These are phyloP conservation scores for Kwoniella sp. DNA, from an alignment of 768 basidiomycete genomes.

Conservation along the genomic window DNA sequence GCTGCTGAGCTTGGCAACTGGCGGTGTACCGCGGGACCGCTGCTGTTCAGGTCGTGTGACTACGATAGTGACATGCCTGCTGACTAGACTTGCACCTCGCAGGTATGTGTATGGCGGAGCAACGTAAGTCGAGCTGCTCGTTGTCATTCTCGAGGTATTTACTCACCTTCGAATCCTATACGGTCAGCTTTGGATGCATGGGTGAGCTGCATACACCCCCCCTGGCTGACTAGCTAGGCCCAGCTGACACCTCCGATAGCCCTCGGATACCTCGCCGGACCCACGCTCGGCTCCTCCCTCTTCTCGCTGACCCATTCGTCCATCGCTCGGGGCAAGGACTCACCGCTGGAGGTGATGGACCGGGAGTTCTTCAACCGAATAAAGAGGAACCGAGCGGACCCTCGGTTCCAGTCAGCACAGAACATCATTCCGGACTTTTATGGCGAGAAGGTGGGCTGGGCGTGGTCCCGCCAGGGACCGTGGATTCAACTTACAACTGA, in stretches of 20 bases:
- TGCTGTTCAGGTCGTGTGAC: no score
- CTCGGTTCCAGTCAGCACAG: conserved; percentile 48
- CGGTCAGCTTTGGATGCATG: conserved; percentile 39
- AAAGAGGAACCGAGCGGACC: conserved; percentile 48
- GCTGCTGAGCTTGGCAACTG: no score
- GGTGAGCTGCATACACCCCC: conserved; percentile 21
- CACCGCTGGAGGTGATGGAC: conserved; percentile 42
- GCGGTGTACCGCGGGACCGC: no score
- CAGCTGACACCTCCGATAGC: conserved; percentile 11
- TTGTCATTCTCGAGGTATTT: background rate
- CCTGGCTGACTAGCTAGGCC: background rate
- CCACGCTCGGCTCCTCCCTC: conserved; percentile 46
- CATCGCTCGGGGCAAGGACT: conserved; percentile 26
- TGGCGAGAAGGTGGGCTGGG: conserved; percentile 42
- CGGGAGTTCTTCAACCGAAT: conserved; percentile 43
- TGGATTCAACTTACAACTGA: background rate
- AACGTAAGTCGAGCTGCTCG: conserved; percentile 34
- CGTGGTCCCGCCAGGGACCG: background rate
- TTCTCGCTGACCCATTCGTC: conserved; percentile 43
- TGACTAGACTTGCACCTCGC: no score
- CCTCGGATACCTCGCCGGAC: conserved; percentile 48
- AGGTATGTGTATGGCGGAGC: conserved; percentile 46
- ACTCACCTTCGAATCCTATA: background rate
- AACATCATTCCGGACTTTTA: conserved; percentile 50
- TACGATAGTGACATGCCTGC: no score